Base-by-base conservation (phyloP, 257 asterid genomes). In the Solanum paucissectum region DNA sequence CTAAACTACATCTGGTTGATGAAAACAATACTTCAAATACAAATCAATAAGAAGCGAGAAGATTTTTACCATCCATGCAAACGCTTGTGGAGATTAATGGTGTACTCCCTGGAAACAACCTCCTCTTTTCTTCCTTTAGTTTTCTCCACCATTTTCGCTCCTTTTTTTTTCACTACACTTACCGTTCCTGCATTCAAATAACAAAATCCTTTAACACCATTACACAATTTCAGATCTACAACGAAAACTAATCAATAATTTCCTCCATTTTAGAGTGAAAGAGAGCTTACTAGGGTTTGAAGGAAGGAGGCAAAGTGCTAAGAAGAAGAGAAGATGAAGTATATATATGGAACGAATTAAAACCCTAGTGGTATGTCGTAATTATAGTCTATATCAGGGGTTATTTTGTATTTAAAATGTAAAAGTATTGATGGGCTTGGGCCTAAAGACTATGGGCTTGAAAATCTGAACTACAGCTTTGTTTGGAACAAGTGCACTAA, bases 81-180 rank as follows among this genome's bases (percentile, higher is more conserved):
- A 82, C 94, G 91, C 89, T 92, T 93, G 92, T 92, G 94, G 87
- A 93, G 93, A 62, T 93, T 93, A 87, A 93, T 77, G 85, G 94
- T 93, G 90, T 92, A 93, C 88, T 93, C 94, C 86, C 94, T 84
- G 38, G 90, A 49, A 66, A 93, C 94, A 34, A 93, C 94, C 86
- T 93, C 94, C 71, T 93, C 95, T 64, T 93, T 91, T 66, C 95
- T 91, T 87, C 91, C 93, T 87, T 86, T 90, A 14, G 87, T 84
- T 82, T 88, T 90, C 85, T 90, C 94, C 77, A 90, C 91, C 93
- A 91, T 91, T 90, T 89, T 86, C 25, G 3, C 55, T 88, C 52
- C 83, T 23, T 25, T 9, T 49, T 29, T 18, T 29, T 18, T 29
- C 46, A 46, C 46, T 20, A 18, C 44, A 55, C 52, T 68, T 21